Evolutionary conservation across 2,329 filamentous ascomycete species (phyloP), one percentile per base, ranked within the genome.

Genomic region (Cordyceps militaris): DNA sequence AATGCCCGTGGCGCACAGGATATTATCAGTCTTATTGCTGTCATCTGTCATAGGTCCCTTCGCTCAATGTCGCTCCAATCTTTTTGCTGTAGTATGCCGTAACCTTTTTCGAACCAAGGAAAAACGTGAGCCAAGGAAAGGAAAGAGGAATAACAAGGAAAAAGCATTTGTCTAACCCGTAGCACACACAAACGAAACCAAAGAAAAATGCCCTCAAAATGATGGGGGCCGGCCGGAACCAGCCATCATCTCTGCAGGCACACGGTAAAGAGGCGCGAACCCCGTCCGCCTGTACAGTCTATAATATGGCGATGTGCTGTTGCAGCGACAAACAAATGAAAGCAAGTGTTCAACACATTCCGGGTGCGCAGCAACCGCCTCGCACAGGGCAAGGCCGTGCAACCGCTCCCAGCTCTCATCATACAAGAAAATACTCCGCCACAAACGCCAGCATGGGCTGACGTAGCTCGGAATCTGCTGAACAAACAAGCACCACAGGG

Each of bases 221-320:
- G 43, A 56, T 40, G 5, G 32, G 66, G 13, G 61, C 64, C 64
- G 65, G 61, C 65, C 64, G 61, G 63, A 69, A 64, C 65, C 67
- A 64, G 59, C 9, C 32, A 42, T 42, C 67, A 67, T 64, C 67
- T 64, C 66, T 63, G 65, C 63, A 64, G 62, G 53, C 53, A 49
- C 44, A 56, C 53, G 53, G 53, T 56, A 56, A 56, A 40, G 62
- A 68, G 68, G 68, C 62, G 69, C 65, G 69, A 72, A 71, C 71
- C 71, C 66, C 65, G 62, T 65, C 67, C 66, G 64, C 68, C 70
- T 69, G 63, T 70, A 67, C 67, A 71, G 59, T 67, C 70, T 73
- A 70, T 70, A 71, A 51, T 28, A 57, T 51, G 55, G 55, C 55
- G 47, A 36, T 50, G 46, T 57, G 47, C 47, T 44, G 53, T 56